A percentile compares a stretch with the other conserved stretches of the same genome.
Evolutionary conservation across 176 grass and related monocot genomes (phyloP).

Genomic region (Tillandsia leiboldiana): DNA sequence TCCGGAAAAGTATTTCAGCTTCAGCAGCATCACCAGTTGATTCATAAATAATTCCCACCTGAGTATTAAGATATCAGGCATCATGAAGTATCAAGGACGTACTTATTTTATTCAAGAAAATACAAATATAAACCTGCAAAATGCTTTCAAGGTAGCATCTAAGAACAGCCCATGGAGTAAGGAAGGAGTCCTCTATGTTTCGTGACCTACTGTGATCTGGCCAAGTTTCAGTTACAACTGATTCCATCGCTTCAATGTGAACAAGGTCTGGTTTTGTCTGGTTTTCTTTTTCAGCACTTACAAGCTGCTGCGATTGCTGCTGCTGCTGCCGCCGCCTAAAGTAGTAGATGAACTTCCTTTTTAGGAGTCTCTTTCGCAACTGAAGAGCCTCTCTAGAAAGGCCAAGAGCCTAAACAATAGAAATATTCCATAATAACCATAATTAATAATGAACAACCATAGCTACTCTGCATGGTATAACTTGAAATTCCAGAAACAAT

Average conservation of each 20-base stretch:
- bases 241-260: conserved; percentile 42
- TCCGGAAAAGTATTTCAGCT: conserved; percentile 60
- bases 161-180: conserved; percentile 70
- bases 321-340: conserved; percentile 5
- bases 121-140: conserved; percentile 66
- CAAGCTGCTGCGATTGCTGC: neutral
- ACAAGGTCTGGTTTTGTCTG: conserved; percentile 21
- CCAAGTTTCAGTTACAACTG: conserved; percentile 60
- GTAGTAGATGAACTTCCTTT: conserved; percentile 52
- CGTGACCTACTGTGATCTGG: conserved; percentile 33
- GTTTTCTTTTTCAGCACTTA: conserved; percentile 3
- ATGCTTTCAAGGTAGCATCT: conserved; percentile 86
- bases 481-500: neutral
- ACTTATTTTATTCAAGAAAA: neutral
- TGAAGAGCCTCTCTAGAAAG: conserved; percentile 56
- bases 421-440: neutral
- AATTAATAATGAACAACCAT: neutral
- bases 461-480: neutral
- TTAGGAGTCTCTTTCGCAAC: conserved; percentile 62
- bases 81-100: neutral
- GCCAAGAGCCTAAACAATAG: conserved; percentile 55
- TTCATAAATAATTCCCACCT: conserved; percentile 66
- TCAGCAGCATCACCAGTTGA: conserved; percentile 61
- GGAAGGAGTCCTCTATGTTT: conserved; percentile 34
- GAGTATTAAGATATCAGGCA: neutral